Evolutionary conservation across 768 basidiomycete genomes (phyloP).

Genomic region (Mycena galopus): DNA sequence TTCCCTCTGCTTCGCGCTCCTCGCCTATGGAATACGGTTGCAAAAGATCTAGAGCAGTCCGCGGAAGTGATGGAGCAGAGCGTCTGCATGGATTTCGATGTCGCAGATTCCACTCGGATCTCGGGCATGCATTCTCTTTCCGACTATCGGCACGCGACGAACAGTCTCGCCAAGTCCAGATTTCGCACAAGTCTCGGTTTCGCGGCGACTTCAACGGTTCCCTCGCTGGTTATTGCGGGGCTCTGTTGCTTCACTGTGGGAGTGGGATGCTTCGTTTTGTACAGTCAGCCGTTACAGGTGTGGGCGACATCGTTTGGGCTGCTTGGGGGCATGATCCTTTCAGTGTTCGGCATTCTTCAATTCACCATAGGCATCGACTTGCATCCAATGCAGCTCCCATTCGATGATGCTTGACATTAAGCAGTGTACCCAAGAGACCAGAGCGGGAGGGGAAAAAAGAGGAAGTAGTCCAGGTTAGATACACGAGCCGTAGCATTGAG

Average conservation of each 20-base stretch:
- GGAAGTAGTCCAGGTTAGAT: no score
- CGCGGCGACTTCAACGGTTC: slow-evolving; percentile 14
- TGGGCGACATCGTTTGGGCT: slow-evolving; percentile 26
- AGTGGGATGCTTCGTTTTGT: slow-evolving; percentile 6
- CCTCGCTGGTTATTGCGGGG: slow-evolving; percentile 16
- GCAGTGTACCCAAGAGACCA: no score
- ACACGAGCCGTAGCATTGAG: no score
- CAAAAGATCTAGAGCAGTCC: not conserved
- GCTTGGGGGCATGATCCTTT: no score
- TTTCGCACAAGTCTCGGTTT: slow-evolving; percentile 13
- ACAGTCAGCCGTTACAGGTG: slow-evolving; percentile 24
- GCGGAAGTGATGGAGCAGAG: not conserved
- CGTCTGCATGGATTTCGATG: not conserved
- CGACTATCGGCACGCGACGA: slow-evolving; percentile 17
- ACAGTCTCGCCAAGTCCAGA: not conserved
- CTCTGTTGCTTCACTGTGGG: slow-evolving; percentile 18
- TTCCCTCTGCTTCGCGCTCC: slow-evolving; percentile 13
- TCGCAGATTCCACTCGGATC: slow-evolving; percentile 5
- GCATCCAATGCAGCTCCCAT: no score
- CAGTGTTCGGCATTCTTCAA: no score
- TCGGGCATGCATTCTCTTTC: not conserved
- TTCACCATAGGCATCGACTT: no score
- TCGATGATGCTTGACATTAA: no score
- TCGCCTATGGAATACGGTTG: slow-evolving; percentile 1
- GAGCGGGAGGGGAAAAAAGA: no score